Evolutionary conservation across 2,329 filamentous ascomycete genomes (phyloP), one percentile per base, ranked within the genome.

Genomic region (Emericellopsis atlantica): DNA sequence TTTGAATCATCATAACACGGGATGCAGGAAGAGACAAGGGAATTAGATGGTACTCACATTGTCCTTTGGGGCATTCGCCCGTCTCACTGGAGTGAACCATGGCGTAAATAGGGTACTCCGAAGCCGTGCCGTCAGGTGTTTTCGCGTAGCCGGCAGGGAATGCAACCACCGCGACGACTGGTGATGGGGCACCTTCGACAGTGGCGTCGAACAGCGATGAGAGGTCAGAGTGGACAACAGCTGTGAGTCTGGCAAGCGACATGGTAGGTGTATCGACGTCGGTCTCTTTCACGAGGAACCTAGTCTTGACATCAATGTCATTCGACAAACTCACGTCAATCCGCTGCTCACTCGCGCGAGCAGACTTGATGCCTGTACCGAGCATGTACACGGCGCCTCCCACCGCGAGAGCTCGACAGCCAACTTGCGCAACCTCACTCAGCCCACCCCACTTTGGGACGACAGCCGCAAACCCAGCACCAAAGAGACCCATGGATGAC

Each of bases 361-460:
- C 12, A 29, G 26, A 29, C 36, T 71, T 58, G 41, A 92, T 65
- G 9, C 79, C 79, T 38, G 81, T 81, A 35, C 79, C 83, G 14
- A 96, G 74, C 57, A 95, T 85, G 61, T 96, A 96, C 4, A 93
- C 76, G 10, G 81, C 86, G 37, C 92, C 92, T 31, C 90, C 90
- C 6, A 98, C 92, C 16, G 90, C 90, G 46, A 81, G 80, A 32
- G 90, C 87, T 49, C 90, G 83, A 57, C 92, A 96, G 5, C 81
- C 85, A 21, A 95, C 88, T 65, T 98, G 90, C 24, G 84, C 79
- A 44, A 96, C 78, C 61, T 98, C 90, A 26, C 87, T 83, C 37
- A 84, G 70, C 23, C 90, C 88, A 37, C 90, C 90, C 81, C 88
- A 98, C 68, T 95, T 95, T 18, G 89, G 82, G 49, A 94, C 76